Conservation (phyloP, 495 filamentous ascomycete genomes). For the Viridothelium virens region DNA sequence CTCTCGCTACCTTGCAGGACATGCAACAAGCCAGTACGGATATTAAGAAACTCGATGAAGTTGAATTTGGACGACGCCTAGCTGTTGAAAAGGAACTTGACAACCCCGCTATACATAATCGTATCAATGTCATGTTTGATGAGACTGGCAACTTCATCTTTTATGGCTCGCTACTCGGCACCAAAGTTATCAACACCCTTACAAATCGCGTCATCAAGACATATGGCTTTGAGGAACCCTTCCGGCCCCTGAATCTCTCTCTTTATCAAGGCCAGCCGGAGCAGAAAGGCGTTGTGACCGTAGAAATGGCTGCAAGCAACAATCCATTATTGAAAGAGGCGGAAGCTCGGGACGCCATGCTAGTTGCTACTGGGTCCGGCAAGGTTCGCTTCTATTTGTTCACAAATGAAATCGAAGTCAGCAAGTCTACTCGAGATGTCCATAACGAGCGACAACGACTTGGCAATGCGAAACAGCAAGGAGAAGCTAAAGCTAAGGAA, state of each 20-base stretch:
- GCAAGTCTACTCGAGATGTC: slow-evolving; percentile 78
- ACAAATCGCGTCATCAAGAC: slow-evolving; percentile 84
- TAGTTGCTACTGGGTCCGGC: slow-evolving; percentile 71
- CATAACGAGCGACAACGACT: slow-evolving; percentile 85
- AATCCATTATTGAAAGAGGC: slow-evolving; percentile 93
- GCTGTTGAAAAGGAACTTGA: slow-evolving; percentile 85
- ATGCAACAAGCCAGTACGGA: slow-evolving; percentile 87
- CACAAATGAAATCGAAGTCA: slow-evolving; percentile 77
- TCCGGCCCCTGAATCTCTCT: slow-evolving; percentile 71
- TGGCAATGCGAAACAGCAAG: slow-evolving; percentile 39
- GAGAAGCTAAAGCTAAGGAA: slow-evolving; percentile 54
- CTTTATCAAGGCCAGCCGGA: slow-evolving; percentile 95
- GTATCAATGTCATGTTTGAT: slow-evolving; percentile 84
- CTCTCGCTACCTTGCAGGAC: slow-evolving; percentile 70
- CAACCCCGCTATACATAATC: slow-evolving; percentile 54
- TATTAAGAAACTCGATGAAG: slow-evolving; percentile 65
- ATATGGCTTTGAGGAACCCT: slow-evolving; percentile 80
- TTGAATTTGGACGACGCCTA: slow-evolving; percentile 86
- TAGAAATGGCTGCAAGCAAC: slow-evolving; percentile 93
- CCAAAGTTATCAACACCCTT: slow-evolving; percentile 89
- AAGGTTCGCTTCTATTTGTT: slow-evolving; percentile 98
- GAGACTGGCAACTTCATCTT: slow-evolving; percentile 93
- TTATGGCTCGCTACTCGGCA: slow-evolving; percentile 83
- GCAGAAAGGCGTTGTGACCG: slow-evolving; percentile 82
- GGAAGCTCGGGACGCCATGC: slow-evolving; percentile 82